A percentile compares a stretch with the other conserved stretches of the same genome.
Conservation (phyloP, 2,329 filamentous ascomycete species). For the Colletotrichum sp. region DNA sequence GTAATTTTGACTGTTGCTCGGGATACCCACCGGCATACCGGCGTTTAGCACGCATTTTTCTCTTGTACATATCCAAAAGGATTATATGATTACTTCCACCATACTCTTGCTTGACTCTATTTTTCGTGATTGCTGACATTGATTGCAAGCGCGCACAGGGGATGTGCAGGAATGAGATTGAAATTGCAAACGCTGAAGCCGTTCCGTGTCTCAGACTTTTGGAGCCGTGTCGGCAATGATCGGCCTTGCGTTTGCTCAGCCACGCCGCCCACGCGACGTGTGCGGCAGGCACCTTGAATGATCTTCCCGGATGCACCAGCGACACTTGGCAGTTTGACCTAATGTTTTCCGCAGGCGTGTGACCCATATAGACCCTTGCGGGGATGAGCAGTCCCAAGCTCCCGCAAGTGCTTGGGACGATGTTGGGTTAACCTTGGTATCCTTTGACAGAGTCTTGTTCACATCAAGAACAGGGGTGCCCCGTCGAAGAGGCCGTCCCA, state of each 20-base stretch:
- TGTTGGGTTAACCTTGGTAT: background rate
- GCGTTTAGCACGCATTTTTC: conserved; percentile 11
- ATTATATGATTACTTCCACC: conserved; percentile 9
- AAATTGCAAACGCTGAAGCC: background rate
- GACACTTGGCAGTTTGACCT: conserved; percentile 15
- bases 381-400: background rate
- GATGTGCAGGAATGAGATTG: background rate
- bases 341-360: background rate
- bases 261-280: background rate
- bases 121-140: background rate
- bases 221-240: background rate
- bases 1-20: conserved; percentile 13
- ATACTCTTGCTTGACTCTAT: background rate
- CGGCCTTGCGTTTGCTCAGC: background rate
- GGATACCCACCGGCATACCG: background rate
- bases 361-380: background rate
- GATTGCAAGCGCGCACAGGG: background rate
- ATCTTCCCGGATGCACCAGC: background rate
- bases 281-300: background rate
- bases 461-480: conserved; percentile 8
- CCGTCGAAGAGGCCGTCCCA: conserved; percentile 5
- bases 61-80: conserved; percentile 14
- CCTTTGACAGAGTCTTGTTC: background rate
- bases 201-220: conserved; percentile 7
- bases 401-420: background rate